Evolutionary conservation across 1,139 yeast species (phyloP).

Genomic region (Insectozyma bohioensis): DNA sequence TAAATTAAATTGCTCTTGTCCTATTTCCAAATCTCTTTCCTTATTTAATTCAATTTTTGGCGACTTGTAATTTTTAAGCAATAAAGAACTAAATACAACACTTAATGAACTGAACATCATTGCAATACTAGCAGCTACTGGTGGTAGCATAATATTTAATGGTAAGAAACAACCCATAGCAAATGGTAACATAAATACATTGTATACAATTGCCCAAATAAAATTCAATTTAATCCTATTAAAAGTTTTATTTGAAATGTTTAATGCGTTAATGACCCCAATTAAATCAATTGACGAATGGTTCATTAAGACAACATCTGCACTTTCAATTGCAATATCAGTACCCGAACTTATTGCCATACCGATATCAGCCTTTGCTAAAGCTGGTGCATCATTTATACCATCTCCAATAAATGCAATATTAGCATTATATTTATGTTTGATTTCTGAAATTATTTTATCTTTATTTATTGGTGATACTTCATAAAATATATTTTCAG

Average conservation of each 20-base stretch:
- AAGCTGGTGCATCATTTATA: conserved; percentile 93
- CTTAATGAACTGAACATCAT: conserved; percentile 93
- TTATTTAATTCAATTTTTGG: conserved; percentile 25
- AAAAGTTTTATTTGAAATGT: conserved; percentile 71
- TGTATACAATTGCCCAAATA: conserved; percentile 83
- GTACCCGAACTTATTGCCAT: conserved; percentile 91
- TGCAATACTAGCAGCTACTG: conserved; percentile 89
- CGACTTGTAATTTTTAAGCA: conserved; percentile 63
- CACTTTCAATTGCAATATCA: conserved; percentile 94
- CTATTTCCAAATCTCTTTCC: conserved; percentile 25
- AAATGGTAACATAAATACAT: conserved; percentile 84
- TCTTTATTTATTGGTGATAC: conserved; percentile 79
- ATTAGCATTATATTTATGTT: conserved; percentile 32
- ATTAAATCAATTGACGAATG: conserved; percentile 45
- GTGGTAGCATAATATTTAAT: conserved; percentile 73
- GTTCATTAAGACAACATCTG: conserved; percentile 76
- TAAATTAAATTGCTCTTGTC: conserved; percentile 27
- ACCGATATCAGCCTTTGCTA: conserved; percentile 85
- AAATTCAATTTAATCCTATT: conserved; percentile 76
- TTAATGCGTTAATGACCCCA: conserved; percentile 73
- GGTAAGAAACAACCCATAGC: conserved; percentile 93
- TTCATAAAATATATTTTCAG: conserved; percentile 68
- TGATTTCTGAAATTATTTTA: conserved; percentile 60
- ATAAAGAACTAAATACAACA: conserved; percentile 78
- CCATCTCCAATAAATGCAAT: conserved; percentile 95